Evolutionary conservation across 129 eudicot genomes (phyloP), one percentile per base, ranked within the genome.

Genomic region (Escallonia herrerae): DNA sequence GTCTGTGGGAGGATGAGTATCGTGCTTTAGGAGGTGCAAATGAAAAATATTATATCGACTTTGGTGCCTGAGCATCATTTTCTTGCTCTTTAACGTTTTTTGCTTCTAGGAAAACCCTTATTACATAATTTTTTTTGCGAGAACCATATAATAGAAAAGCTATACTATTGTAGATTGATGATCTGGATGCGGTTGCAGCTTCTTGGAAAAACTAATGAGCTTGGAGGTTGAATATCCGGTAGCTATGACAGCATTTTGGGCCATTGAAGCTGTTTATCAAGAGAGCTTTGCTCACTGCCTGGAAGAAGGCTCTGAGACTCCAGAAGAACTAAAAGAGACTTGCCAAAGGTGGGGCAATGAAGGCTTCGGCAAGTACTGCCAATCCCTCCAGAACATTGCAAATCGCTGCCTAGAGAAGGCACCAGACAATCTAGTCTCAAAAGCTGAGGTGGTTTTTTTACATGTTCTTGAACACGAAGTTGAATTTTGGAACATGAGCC

Each of bases 401-500:
- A 74, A 89, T 40, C 84, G 83, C 42, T 67, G 81, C 68, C 72
- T 88, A 70, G 67, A 72, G 47, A 81, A 79, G 63, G 87, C 91
- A 15, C 76, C 95, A 0, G 77, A 72, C 0, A 87, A 81, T 37
- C 86, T 74, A 5, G 47, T 42, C 15, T 57, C 81, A 15, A 83
- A 86, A 56, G 91, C 91, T 15, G 98, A 93, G 77, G 82, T 71
- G 40, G 48, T 22, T 33, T 72, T 88, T 38, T 33, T 88, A 10
- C 54, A 50, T 44, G 82, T 84, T 63, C 86, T 93, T 57, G 95
- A 93, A 52, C 77, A 72, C 60, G 98, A 93, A 83, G 82, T 93
- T 11, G 91, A 78, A 56, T 86, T 93, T 50, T 88, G 98, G 96
- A 93, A 89, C 80, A 83, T 88, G 96, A 86, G 95, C 68, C 70